These are phyloP conservation scores for Corylus heterophylla DNA, from an alignment of 306 rosid species.

Conservation along the genomic window DNA sequence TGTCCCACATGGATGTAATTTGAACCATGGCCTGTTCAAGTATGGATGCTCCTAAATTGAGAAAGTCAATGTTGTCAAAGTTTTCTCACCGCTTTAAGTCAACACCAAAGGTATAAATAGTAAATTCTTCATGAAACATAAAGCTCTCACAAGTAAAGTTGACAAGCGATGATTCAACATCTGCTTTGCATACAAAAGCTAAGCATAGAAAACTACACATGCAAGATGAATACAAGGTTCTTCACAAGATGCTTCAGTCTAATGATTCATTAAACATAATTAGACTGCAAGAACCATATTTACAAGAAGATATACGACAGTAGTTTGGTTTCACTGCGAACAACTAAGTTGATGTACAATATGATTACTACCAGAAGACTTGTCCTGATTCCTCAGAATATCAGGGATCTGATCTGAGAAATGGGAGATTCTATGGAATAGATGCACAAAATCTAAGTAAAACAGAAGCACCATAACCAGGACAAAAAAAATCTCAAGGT, in stretches of 20 bases:
- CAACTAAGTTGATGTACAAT: background rate
- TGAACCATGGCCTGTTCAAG: constrained; percentile 86
- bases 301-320: background rate
- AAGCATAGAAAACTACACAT: background rate
- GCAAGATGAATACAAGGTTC: background rate
- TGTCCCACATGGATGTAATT: constrained; percentile 90
- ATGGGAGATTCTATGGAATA: background rate
- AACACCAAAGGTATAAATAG: background rate
- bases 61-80: background rate
- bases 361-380: background rate
- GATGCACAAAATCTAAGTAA: background rate
- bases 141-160: background rate
- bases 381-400: background rate
- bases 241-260: background rate
- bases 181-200: background rate
- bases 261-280: background rate
- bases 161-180: background rate
- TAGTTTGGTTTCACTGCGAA: background rate
- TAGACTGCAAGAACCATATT: background rate
- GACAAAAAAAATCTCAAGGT: background rate
- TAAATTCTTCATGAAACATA: background rate
- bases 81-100: background rate
- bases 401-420: background rate
- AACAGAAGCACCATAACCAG: background rate
- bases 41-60: constrained; percentile 78